These are phyloP conservation scores for Fusarium penzigii DNA, from an alignment of 2,329 filamentous ascomycete species.

Conservation along the genomic window DNA sequence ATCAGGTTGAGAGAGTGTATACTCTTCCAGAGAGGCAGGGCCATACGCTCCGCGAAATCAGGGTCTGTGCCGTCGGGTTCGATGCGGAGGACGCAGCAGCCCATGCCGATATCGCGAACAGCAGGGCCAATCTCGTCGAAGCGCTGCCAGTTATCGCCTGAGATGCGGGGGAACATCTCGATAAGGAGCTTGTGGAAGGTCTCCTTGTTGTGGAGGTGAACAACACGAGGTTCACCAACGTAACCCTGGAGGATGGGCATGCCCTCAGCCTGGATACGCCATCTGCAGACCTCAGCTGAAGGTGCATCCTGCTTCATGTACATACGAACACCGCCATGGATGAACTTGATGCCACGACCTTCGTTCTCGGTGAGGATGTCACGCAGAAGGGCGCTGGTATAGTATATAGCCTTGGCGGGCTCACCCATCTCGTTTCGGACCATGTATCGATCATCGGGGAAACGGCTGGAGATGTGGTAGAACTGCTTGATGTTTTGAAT, in stretches of 20 bases:
- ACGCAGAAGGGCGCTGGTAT: conserved; percentile 81
- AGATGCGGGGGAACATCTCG: conserved; percentile 95
- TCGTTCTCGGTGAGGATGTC: conserved; percentile 88
- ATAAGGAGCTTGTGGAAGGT: conserved; percentile 82
- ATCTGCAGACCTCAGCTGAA: conserved; percentile 80
- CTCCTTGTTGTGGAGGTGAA: conserved; percentile 73
- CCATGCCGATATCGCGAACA: conserved; percentile 78
- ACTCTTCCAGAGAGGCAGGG: conserved; percentile 92
- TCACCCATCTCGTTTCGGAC: conserved; percentile 89
- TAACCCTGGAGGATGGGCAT: conserved; percentile 89
- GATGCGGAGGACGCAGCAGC: conserved; percentile 86
- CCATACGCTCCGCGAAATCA: conserved; percentile 73
- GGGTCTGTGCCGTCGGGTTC: conserved; percentile 68
- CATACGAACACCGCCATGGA: conserved; percentile 97
- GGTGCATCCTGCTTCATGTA: conserved; percentile 97
- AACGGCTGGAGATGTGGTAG: conserved; percentile 80
- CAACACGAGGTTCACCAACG: conserved; percentile 75
- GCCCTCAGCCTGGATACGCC: conserved; percentile 95
- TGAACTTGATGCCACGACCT: conserved; percentile 88
- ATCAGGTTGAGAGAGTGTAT: conserved; percentile 92
- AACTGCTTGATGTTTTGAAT: conserved; percentile 78
- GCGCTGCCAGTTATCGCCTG: conserved; percentile 69
- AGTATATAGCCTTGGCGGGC: conserved; percentile 94
- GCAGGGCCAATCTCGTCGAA: conserved; percentile 87
- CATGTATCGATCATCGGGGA: conserved; percentile 91